Percentiles rank a stretch among this genome's conserved stretches.
These are phyloP conservation scores for Phaffomyces opuntiae DNA, from an alignment of 805 yeast genomes.

Conservation along the genomic window DNA sequence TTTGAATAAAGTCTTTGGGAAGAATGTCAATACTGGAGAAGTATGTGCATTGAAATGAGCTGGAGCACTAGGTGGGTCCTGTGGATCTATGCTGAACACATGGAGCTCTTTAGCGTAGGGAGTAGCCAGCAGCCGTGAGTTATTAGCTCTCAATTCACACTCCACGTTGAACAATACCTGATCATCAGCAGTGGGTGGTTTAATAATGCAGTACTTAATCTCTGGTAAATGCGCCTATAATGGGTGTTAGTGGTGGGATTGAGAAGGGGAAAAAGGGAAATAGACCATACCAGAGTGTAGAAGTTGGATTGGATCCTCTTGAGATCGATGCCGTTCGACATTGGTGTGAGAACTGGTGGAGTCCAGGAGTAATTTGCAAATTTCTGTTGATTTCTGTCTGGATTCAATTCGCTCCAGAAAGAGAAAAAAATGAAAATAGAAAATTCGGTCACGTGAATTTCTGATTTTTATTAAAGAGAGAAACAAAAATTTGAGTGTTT, in stretches of 20 bases:
- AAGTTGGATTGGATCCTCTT: conserved; percentile 14
- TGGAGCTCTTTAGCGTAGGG: conserved; percentile 35
- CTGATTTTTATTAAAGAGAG: too few relatives aligned
- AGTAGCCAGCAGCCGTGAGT: conserved; percentile 31
- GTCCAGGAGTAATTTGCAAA: neutral
- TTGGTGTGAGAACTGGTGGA: neutral
- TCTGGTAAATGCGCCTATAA: conserved; percentile 8
- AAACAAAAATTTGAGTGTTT: too few relatives aligned
- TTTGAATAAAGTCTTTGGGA: conserved; percentile 14
- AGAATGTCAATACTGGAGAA: conserved; percentile 9
- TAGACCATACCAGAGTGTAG: conserved; percentile 16
- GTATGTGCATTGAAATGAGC: conserved; percentile 11
- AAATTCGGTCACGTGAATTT: neutral
- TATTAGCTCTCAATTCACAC: conserved; percentile 27
- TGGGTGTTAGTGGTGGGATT: neutral
- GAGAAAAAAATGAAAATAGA: neutral
- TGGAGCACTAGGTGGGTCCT: conserved; percentile 27
- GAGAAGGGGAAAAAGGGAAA: neutral
- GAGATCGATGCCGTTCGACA: conserved; percentile 12
- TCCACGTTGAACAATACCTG: conserved; percentile 37
- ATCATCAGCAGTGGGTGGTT: conserved; percentile 23
- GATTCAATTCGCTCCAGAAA: neutral
- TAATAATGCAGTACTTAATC: conserved; percentile 15
- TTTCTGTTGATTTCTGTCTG: neutral
- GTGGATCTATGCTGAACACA: conserved; percentile 35